These are phyloP conservation scores for Rutidosis leptorrhynchoides DNA, from an alignment of 129 eudicot species.

Conservation along the genomic window DNA sequence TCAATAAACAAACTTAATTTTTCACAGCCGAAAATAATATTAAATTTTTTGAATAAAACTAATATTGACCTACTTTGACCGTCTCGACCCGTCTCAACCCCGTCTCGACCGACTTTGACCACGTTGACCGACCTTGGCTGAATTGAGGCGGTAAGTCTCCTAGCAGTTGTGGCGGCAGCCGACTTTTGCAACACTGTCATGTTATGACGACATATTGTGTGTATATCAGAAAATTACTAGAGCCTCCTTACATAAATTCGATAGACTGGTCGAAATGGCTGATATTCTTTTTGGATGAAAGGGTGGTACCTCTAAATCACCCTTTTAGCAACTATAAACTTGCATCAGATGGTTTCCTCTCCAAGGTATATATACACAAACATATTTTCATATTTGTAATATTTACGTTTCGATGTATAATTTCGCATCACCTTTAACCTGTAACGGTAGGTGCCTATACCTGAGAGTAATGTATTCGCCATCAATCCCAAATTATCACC, in stretches of 20 bases:
- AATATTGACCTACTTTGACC: no score
- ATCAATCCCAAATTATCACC: slow-evolving; percentile 52
- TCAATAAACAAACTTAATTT: no score
- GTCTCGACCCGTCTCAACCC: no score
- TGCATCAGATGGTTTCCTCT: slow-evolving; percentile 61
- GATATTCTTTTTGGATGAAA: slow-evolving; percentile 80
- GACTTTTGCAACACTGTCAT: no score
- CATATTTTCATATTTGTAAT: background rate
- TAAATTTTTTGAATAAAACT: no score
- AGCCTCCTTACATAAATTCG: slow-evolving; percentile 44
- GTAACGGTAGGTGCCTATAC: slow-evolving; percentile 60
- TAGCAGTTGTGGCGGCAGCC: no score
- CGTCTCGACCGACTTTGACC: no score
- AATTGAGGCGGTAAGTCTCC: no score
- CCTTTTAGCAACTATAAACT: slow-evolving; percentile 73
- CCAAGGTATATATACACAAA: slow-evolving; percentile 49
- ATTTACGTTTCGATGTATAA: background rate
- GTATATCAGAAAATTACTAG: slow-evolving; percentile 56
- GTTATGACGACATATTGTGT: no score
- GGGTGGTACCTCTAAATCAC: slow-evolving; percentile 62
- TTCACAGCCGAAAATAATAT: no score
- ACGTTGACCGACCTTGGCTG: no score
- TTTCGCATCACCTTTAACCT: background rate
- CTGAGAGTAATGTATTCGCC: slow-evolving; percentile 38
- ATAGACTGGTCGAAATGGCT: slow-evolving; percentile 77